Conservation (phyloP, 164 flowering plant genomes). For the Saururus chinensis region DNA sequence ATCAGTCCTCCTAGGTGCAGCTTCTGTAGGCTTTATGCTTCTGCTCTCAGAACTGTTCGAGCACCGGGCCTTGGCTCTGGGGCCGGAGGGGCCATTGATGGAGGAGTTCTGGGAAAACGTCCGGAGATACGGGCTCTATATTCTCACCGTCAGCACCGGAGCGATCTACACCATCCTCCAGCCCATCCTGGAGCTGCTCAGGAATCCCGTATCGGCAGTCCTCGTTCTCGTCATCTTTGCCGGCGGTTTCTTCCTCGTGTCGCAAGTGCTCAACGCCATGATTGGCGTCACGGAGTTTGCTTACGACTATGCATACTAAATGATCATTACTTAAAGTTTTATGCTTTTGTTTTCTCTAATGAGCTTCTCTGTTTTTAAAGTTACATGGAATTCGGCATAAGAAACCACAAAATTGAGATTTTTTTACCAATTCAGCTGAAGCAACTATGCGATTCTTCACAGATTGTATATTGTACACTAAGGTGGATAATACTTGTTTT, state of each 20-base stretch:
- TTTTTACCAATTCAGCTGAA: no score
- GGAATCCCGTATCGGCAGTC: slow-evolving; percentile 76
- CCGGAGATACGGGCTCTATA: slow-evolving; percentile 74
- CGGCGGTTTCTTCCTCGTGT: slow-evolving; percentile 48
- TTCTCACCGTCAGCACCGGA: slow-evolving; percentile 79
- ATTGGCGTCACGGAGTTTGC: slow-evolving; percentile 65
- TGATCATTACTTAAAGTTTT: neutral
- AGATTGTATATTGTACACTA: no score
- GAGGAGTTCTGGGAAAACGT: slow-evolving; percentile 94
- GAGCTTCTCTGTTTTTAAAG: no score
- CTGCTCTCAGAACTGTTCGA: slow-evolving; percentile 37
- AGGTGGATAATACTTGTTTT: no score
- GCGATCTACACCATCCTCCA: slow-evolving; percentile 50
- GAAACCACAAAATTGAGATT: no score
- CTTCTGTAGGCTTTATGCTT: slow-evolving; percentile 42
- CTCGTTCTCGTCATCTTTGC: slow-evolving; percentile 47
- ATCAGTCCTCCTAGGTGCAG: slow-evolving; percentile 35
- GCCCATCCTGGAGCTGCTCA: slow-evolving; percentile 66
- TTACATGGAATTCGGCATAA: no score
- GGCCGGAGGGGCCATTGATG: slow-evolving; percentile 87
- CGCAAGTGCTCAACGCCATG: slow-evolving; percentile 72
- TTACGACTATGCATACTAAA: slow-evolving; percentile 58
- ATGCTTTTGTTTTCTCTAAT: neutral
- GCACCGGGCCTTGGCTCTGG: slow-evolving; percentile 58
- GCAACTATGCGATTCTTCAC: no score